Percentiles rank a stretch among this genome's conserved stretches.
Evolutionary conservation across 2,329 filamentous ascomycete species (phyloP).

Genomic region (Parastagonospora avenae): DNA sequence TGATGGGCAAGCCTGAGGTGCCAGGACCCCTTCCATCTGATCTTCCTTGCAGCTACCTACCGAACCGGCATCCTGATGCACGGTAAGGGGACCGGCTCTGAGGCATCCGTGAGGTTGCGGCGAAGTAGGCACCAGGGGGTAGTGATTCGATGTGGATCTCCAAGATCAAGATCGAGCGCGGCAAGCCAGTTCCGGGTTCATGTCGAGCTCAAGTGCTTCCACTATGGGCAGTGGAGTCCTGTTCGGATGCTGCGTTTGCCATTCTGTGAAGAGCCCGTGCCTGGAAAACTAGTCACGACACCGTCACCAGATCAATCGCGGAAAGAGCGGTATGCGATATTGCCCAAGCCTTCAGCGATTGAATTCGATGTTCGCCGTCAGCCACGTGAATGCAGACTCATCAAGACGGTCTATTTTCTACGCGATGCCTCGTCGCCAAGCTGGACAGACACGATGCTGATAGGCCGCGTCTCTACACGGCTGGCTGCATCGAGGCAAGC

Average conservation of each 20-base stretch:
- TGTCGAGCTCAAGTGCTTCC: not conserved
- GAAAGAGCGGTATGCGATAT: constrained; percentile 16
- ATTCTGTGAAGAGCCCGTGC: no score
- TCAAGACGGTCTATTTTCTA: constrained; percentile 10
- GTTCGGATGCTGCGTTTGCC: no score
- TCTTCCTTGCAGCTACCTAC: constrained; percentile 18
- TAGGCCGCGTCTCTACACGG: constrained; percentile 18
- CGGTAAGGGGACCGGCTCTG: constrained; percentile 34
- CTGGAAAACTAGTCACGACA: not conserved
- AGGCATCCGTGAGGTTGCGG: constrained; percentile 39
- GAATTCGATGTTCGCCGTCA: constrained; percentile 8
- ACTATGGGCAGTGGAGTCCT: no score
- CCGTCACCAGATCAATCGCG: not conserved
- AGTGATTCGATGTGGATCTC: constrained; percentile 3
- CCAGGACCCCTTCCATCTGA: constrained; percentile 16
- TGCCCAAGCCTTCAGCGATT: constrained; percentile 6
- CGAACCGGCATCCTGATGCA: constrained; percentile 31
- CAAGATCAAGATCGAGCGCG: constrained; percentile 4
- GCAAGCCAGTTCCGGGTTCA: constrained; percentile 1
- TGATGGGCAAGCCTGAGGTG: constrained; percentile 27
- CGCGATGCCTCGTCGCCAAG: constrained; percentile 19
- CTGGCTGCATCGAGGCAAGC: constrained; percentile 24
- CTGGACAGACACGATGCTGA: constrained; percentile 14
- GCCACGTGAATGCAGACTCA: constrained; percentile 26
- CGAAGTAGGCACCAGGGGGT: constrained; percentile 5